These are phyloP conservation scores for Kitagawia praeruptora DNA, from an alignment of 129 eudicot genomes.

Conservation along the genomic window DNA sequence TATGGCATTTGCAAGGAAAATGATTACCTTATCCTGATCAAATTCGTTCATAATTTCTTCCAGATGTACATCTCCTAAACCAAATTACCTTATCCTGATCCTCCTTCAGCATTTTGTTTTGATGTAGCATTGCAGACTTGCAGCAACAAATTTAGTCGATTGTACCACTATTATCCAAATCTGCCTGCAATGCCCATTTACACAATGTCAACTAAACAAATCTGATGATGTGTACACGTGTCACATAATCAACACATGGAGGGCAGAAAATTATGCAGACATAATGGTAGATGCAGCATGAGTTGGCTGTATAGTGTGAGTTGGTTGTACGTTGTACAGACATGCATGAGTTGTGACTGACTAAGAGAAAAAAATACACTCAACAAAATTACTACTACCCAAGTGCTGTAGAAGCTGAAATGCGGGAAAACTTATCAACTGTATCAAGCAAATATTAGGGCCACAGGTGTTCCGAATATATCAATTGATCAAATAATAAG, in stretches of 20 bases:
- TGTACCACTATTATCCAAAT: slow-evolving; percentile 50
- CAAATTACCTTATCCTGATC: slow-evolving; percentile 66
- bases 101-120: slow-evolving; percentile 45
- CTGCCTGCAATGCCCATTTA: slow-evolving; percentile 40
- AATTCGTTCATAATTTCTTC: too few relatives aligned
- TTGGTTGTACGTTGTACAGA: too few relatives aligned
- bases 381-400: too few relatives aligned
- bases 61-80: too few relatives aligned
- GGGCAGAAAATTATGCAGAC: neutral
- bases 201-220: neutral
- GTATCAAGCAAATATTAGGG: slow-evolving; percentile 4
- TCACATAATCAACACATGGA: slow-evolving; percentile 1
- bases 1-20: slow-evolving; percentile 8
- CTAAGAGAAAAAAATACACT: too few relatives aligned
- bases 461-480: neutral
- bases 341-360: too few relatives aligned
- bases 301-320: too few relatives aligned
- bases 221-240: neutral
- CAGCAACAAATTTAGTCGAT: slow-evolving; percentile 70
- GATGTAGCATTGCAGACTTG: slow-evolving; percentile 63
- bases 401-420: too few relatives aligned
- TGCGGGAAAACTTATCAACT: too few relatives aligned
- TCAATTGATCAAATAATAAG: too few relatives aligned
- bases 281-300: neutral
- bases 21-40: slow-evolving; percentile 67